phyloP scores from a whole-genome alignment of 768 basidiomycete genomes.

The Tylopilus sp. region DNA sequence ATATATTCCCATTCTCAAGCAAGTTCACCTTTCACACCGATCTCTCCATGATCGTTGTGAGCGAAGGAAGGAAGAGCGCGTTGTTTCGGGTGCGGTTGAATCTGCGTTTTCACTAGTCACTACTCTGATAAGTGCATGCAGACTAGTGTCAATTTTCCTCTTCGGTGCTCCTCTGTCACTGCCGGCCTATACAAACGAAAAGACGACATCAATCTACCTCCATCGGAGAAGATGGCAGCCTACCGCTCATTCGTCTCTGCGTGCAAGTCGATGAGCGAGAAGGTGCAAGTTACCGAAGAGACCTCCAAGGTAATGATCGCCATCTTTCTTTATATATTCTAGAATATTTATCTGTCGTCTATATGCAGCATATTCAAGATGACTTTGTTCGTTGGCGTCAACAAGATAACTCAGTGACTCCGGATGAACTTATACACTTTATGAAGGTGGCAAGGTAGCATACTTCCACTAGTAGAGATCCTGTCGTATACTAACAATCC shows the following conservation, averaged over 20 bases:
- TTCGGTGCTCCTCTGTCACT: constrained; percentile 34
- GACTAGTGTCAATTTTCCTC: constrained; percentile 57
- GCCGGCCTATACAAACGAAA: constrained; percentile 47
- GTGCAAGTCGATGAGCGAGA: constrained; percentile 49
- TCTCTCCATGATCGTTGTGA: constrained; percentile 58
- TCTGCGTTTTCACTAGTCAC: neutral
- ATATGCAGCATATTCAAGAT: constrained; percentile 63
- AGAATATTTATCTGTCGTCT: neutral
- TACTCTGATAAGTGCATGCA: constrained; percentile 26
- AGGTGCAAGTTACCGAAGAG: constrained; percentile 47
- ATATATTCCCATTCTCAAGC: constrained; percentile 70
- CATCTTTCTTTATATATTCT: neutral
- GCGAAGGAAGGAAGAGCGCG: constrained; percentile 63
- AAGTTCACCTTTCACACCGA: constrained; percentile 71
- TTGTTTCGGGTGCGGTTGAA: constrained; percentile 58
- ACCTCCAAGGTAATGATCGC: constrained; percentile 52
- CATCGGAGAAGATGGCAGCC: constrained; percentile 42
- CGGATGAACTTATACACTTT: constrained; percentile 62
- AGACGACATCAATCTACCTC: constrained; percentile 44
- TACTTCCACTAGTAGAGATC: neutral
- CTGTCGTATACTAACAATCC: constrained; percentile 5
- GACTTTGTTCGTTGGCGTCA: constrained; percentile 58
- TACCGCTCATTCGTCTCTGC: constrained; percentile 61
- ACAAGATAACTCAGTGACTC: constrained; percentile 36
- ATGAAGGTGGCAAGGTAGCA: constrained; percentile 70